Evolutionary conservation across 1,284 basidiomycete genomes (phyloP).

Genomic region (Ceratorhiza oryzae-sativae): DNA sequence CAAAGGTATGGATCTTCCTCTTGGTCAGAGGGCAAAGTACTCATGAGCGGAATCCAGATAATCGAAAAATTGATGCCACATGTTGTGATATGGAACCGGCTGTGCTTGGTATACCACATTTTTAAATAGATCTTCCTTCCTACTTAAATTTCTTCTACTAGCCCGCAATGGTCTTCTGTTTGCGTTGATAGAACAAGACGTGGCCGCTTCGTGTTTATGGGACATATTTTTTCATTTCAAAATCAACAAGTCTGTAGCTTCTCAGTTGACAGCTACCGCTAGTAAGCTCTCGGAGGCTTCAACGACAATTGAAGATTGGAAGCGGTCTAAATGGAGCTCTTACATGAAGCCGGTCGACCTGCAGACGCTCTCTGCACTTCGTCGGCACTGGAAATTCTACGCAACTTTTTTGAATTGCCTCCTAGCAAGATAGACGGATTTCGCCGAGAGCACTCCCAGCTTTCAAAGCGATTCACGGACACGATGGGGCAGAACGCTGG

Average conservation of each 20-base stretch:
- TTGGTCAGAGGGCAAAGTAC: constrained; percentile 24
- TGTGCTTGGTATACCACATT: constrained; percentile 57
- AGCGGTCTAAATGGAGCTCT: constrained; percentile 53
- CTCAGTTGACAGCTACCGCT: constrained; percentile 57
- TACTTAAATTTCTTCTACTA: no score
- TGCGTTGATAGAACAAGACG: constrained; percentile 52
- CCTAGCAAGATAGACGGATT: not conserved
- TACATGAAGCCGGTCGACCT: constrained; percentile 53
- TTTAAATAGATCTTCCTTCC: no score
- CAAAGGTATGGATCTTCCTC: constrained; percentile 48
- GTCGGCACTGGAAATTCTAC: constrained; percentile 57
- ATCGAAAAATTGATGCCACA: constrained; percentile 61
- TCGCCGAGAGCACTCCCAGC: constrained; percentile 40
- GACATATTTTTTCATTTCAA: constrained; percentile 65
- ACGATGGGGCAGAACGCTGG: not conserved
- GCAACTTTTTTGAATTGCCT: constrained; percentile 44
- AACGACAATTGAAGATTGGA: constrained; percentile 55
- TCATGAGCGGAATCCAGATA: constrained; percentile 47
- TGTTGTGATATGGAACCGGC: constrained; percentile 67
- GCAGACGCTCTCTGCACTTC: constrained; percentile 56
- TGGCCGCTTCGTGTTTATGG: constrained; percentile 54
- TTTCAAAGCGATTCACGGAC: constrained; percentile 9
- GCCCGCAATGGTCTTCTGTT: constrained; percentile 56
- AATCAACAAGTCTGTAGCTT: constrained; percentile 55
- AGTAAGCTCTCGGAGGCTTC: constrained; percentile 54